These are phyloP conservation scores for Sclerotinia subarctica DNA, from an alignment of 2,329 filamentous ascomycete genomes.

Conservation along the genomic window DNA sequence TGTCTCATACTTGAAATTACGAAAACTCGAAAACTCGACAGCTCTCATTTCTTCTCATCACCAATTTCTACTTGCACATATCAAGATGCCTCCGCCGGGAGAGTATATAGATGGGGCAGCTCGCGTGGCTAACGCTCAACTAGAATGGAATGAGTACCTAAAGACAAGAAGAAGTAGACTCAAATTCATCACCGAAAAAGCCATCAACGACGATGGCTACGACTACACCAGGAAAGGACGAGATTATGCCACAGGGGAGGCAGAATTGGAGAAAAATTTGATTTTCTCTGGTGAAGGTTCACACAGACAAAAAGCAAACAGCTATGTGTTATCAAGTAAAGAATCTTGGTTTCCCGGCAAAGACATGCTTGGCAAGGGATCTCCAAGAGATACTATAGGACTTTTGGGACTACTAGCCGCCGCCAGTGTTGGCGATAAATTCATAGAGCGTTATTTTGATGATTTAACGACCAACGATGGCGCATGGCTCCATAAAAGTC, in stretches of 20 bases:
- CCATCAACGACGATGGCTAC: background rate
- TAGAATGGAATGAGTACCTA: background rate
- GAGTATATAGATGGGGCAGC: background rate
- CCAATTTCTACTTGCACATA: background rate
- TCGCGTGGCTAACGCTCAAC: background rate
- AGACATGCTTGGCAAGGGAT: background rate
- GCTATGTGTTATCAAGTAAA: background rate
- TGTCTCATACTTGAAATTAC: background rate
- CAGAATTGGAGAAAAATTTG: background rate
- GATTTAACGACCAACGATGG: background rate
- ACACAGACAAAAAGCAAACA: background rate
- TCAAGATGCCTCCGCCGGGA: constrained; percentile 9
- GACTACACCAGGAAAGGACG: background rate
- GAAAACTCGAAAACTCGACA: background rate
- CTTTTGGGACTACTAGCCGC: constrained; percentile 8
- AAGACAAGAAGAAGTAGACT: background rate
- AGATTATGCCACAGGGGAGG: background rate
- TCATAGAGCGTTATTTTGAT: background rate
- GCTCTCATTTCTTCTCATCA: background rate
- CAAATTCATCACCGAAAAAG: background rate
- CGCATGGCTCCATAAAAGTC: background rate
- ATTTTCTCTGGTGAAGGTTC: background rate
- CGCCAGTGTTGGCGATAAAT: background rate
- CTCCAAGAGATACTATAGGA: background rate
- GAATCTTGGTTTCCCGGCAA: background rate